Conservation (phyloP, 176 grass and related monocot species). For the Zoysia japonica region DNA sequence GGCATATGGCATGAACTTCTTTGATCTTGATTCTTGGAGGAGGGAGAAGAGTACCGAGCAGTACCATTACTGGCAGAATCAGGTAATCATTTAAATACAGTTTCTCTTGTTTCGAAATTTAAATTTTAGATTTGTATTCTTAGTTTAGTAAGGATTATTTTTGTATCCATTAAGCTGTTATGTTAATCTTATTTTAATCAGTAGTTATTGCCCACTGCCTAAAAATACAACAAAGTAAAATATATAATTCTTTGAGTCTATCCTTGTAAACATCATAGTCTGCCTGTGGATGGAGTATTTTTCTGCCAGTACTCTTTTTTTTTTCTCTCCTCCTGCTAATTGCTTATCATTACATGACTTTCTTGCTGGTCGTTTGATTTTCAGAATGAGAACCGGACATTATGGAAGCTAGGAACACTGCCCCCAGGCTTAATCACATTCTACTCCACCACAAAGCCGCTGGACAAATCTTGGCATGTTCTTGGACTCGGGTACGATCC, state of each 20-base stretch:
- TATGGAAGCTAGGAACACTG: constrained; percentile 95
- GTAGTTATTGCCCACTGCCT: background rate
- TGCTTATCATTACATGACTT: constrained; percentile 13
- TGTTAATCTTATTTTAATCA: constrained; percentile 7
- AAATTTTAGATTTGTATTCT: constrained; percentile 9
- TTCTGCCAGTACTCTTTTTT: background rate
- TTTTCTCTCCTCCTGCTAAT: constrained; percentile 3
- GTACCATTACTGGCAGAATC: constrained; percentile 99
- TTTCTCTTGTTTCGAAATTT: background rate
- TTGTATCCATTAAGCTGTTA: background rate
- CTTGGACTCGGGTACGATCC: constrained; percentile 96
- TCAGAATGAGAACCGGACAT: constrained; percentile 90
- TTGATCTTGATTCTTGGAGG: constrained; percentile 94
- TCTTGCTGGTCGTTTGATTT: constrained; percentile 8
- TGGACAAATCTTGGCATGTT: constrained; percentile 97
- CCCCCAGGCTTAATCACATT: constrained; percentile 94
- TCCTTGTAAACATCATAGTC: constrained; percentile 1
- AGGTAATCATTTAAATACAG: constrained; percentile 47
- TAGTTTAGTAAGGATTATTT: constrained; percentile 14
- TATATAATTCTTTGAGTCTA: constrained; percentile 1
- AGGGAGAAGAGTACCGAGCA: constrained; percentile 91
- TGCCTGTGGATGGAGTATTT: background rate
- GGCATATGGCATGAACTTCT: constrained; percentile 99
- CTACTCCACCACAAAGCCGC: constrained; percentile 96
- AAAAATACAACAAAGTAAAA: background rate